phyloP scores from a whole-genome alignment of 441 rosid species.

The Gossypium gossypioides region DNA sequence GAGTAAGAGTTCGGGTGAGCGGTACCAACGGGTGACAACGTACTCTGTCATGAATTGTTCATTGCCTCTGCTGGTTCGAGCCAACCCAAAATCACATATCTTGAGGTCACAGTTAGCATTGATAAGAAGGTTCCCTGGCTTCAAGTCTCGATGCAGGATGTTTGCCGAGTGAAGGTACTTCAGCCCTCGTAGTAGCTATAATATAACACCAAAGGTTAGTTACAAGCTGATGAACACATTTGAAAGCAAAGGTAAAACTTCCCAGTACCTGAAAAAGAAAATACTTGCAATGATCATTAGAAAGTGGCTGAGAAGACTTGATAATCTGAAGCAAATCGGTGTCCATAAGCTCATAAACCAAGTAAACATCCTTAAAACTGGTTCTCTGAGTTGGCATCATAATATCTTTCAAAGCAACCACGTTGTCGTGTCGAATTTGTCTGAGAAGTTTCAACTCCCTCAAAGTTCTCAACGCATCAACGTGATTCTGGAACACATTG shows the following conservation, averaged over 20 bases:
- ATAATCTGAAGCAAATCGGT: constrained; percentile 61
- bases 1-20: constrained; percentile 56
- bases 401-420: constrained; percentile 54
- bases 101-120: constrained; percentile 43
- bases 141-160: constrained; percentile 45
- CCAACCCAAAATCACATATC: constrained; percentile 51
- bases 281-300: constrained; percentile 14
- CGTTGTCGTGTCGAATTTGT: constrained; percentile 56
- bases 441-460: constrained; percentile 59
- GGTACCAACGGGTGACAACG: constrained; percentile 55
- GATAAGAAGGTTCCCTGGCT: constrained; percentile 46
- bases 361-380: constrained; percentile 54
- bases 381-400: constrained; percentile 44
- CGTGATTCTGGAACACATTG: constrained; percentile 49
- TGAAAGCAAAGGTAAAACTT: not conserved
- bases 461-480: constrained; percentile 52
- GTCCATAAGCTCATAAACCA: constrained; percentile 68
- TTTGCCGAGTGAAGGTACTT: constrained; percentile 51
- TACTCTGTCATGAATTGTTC: constrained; percentile 55
- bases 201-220: not conserved
- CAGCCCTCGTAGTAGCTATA: constrained; percentile 29
- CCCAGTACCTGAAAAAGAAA: constrained; percentile 56
- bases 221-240: constrained; percentile 7
- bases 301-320: constrained; percentile 48
- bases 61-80: constrained; percentile 46